These are phyloP conservation scores for Eleusine coracana DNA, from an alignment of 176 grass and related monocot genomes.

Conservation along the genomic window DNA sequence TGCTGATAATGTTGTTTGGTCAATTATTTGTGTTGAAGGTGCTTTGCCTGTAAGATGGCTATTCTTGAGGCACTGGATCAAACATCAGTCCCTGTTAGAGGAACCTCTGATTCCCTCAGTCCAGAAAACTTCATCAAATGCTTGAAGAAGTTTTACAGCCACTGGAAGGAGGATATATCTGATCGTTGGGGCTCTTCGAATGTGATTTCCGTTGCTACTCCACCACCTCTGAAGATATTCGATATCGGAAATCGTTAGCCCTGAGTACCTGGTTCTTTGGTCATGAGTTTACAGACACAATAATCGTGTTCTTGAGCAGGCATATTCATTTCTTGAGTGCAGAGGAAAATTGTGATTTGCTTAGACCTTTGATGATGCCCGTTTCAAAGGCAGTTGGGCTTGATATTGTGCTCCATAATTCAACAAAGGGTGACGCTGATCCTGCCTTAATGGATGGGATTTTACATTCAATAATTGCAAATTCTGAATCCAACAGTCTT, in stretches of 20 bases:
- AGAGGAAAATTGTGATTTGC: slow-evolving; percentile 20
- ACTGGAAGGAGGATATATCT: slow-evolving; percentile 39
- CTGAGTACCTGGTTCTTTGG: slow-evolving; percentile 40
- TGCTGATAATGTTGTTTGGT: background rate
- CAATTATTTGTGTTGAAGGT: background rate
- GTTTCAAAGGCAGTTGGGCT: slow-evolving; percentile 17
- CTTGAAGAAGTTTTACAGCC: slow-evolving; percentile 35
- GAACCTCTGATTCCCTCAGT: slow-evolving; percentile 1
- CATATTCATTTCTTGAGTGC: slow-evolving; percentile 43
- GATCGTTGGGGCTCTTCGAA: slow-evolving; percentile 31
- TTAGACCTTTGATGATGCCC: slow-evolving; percentile 11
- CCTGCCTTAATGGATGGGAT: slow-evolving; percentile 61
- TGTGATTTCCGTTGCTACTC: slow-evolving; percentile 47
- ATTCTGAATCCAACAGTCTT: slow-evolving; percentile 42
- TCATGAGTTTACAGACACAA: slow-evolving; percentile 29
- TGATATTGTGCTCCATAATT: slow-evolving; percentile 58
- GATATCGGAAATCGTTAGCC: slow-evolving; percentile 40
- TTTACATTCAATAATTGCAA: slow-evolving; percentile 37
- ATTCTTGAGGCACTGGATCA: slow-evolving; percentile 21
- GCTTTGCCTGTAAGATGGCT: background rate
- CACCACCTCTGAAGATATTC: slow-evolving; percentile 47
- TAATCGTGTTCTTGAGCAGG: slow-evolving; percentile 36
- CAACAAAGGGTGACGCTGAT: slow-evolving; percentile 42
- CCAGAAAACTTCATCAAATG: slow-evolving; percentile 44
- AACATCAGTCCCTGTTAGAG: background rate